phyloP scores from a whole-genome alignment of 768 basidiomycete species.

The Inosperma sp. region DNA sequence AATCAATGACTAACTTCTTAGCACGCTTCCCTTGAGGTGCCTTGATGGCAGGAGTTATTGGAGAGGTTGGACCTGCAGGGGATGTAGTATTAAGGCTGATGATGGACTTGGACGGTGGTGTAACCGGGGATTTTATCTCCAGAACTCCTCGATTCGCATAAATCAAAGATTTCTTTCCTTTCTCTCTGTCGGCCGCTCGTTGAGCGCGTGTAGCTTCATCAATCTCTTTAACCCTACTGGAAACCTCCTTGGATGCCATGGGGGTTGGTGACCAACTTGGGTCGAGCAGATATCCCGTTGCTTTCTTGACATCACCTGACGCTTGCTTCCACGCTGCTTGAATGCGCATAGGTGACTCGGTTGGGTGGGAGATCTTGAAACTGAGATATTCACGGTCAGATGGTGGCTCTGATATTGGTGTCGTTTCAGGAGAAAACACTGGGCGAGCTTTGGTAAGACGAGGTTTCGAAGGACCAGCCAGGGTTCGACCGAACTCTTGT shows the following conservation, averaged over 20 bases:
- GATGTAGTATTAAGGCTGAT: conserved; percentile 35
- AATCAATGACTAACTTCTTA: conserved; percentile 59
- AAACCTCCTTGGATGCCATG: conserved; percentile 31
- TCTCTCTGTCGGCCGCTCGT: conserved; percentile 61
- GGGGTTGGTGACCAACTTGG: conserved; percentile 44
- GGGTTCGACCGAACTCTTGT: conserved; percentile 40
- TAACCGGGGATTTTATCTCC: conserved; percentile 35
- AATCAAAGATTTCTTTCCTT: conserved; percentile 79
- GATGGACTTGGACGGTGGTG: conserved; percentile 37
- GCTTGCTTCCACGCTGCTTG: conserved; percentile 67
- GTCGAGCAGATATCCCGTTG: conserved; percentile 55
- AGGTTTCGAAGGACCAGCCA: conserved; percentile 44
- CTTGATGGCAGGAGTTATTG: conserved; percentile 38
- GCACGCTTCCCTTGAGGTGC: conserved; percentile 46
- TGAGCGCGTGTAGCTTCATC: conserved; percentile 70
- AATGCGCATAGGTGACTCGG: conserved; percentile 40
- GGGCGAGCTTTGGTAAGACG: conserved; percentile 52
- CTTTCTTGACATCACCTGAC: conserved; percentile 55
- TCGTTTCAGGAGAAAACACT: conserved; percentile 27
- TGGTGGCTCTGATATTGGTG: conserved; percentile 26
- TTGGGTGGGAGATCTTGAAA: conserved; percentile 62
- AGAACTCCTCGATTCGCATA: conserved; percentile 62
- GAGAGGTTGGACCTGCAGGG: conserved; percentile 30
- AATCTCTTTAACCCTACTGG: conserved; percentile 65
- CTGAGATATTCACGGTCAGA: conserved; percentile 44